phyloP scores from a whole-genome alignment of 1,139 yeast genomes.

The Spathaspora sp. region DNA sequence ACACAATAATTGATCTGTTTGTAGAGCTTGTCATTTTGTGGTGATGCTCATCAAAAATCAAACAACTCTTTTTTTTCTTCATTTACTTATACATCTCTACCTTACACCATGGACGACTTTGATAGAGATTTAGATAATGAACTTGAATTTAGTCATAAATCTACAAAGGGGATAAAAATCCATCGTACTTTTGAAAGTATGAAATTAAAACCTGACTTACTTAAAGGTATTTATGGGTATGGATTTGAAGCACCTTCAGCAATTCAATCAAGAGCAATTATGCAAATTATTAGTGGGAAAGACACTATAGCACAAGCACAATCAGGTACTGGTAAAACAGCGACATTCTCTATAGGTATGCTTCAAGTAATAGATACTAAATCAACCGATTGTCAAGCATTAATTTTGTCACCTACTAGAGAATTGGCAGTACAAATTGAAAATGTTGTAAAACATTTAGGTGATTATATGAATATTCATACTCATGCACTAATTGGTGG shows the following conservation, averaged over 20 bases:
- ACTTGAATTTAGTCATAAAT: conserved; percentile 51
- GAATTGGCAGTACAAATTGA: conserved; percentile 91
- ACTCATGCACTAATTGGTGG: conserved; percentile 96
- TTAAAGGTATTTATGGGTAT: conserved; percentile 79
- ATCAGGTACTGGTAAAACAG: conserved; percentile 98
- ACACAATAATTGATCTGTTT: conserved; percentile 37
- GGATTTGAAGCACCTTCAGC: conserved; percentile 96
- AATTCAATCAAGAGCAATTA: conserved; percentile 91
- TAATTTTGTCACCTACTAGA: conserved; percentile 92
- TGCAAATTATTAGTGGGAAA: conserved; percentile 85
- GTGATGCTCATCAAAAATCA: conserved; percentile 4
- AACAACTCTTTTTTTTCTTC: neutral
- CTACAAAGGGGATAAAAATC: conserved; percentile 62
- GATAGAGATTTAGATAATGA: conserved; percentile 58
- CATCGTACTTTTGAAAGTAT: conserved; percentile 74
- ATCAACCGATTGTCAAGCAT: conserved; percentile 72
- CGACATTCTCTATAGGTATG: conserved; percentile 92
- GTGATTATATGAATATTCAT: conserved; percentile 80
- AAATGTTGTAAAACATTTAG: conserved; percentile 78
- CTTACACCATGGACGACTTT: conserved; percentile 33
- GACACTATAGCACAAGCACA: conserved; percentile 98
- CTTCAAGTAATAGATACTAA: conserved; percentile 73
- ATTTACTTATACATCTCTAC: neutral
- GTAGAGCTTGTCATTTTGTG: conserved; percentile 5
- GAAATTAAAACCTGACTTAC: conserved; percentile 66